A percentile compares a stretch with the other conserved stretches of the same genome.
phyloP scores from a whole-genome alignment of 768 basidiomycete species.

The Amylocystis lapponica region DNA sequence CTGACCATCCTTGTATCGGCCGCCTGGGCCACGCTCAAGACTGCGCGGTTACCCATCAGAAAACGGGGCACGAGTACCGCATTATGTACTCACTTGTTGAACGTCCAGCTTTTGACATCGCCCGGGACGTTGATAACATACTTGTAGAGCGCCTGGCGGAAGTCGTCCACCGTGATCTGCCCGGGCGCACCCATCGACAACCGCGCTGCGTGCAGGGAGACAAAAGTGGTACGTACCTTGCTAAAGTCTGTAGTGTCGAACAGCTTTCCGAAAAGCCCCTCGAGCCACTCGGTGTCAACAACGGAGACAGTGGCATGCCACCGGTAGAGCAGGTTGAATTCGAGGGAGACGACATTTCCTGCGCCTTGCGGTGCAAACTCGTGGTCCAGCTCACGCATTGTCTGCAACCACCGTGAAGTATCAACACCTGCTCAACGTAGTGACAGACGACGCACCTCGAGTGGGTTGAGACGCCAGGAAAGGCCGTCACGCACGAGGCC shows the following conservation, averaged over 20 bases:
- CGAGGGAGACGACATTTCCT: slow-evolving; percentile 72
- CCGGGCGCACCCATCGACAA: not conserved
- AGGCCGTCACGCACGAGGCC: slow-evolving; percentile 46
- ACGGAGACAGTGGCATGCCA: slow-evolving; percentile 30
- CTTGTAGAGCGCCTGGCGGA: slow-evolving; percentile 17
- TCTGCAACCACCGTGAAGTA: slow-evolving; percentile 24
- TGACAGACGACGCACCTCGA: slow-evolving; percentile 31
- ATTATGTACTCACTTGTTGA: slow-evolving; percentile 1
- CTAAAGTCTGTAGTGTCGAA: slow-evolving; percentile 19
- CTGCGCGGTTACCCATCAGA: slow-evolving; percentile 10
- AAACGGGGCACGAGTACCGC: not conserved
- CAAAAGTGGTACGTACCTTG: not conserved
- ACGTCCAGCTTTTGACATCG: slow-evolving; percentile 9
- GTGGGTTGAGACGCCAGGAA: slow-evolving; percentile 47
- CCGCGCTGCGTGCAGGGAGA: not conserved
- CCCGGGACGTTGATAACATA: slow-evolving; percentile 3
- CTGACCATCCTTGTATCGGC: slow-evolving; percentile 27
- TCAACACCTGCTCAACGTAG: not conserved
- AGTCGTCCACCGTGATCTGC: slow-evolving; percentile 16
- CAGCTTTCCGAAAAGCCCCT: slow-evolving; percentile 28
- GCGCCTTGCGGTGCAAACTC: slow-evolving; percentile 54
- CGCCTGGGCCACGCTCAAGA: slow-evolving; percentile 27
- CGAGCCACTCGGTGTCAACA: slow-evolving; percentile 28
- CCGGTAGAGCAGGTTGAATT: slow-evolving; percentile 57
- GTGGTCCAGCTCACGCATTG: slow-evolving; percentile 46